A percentile compares a stretch with the other conserved stretches of the same genome.
Conservation (phyloP, 768 basidiomycete genomes). For the Gloeopeniophorella convolvens region DNA sequence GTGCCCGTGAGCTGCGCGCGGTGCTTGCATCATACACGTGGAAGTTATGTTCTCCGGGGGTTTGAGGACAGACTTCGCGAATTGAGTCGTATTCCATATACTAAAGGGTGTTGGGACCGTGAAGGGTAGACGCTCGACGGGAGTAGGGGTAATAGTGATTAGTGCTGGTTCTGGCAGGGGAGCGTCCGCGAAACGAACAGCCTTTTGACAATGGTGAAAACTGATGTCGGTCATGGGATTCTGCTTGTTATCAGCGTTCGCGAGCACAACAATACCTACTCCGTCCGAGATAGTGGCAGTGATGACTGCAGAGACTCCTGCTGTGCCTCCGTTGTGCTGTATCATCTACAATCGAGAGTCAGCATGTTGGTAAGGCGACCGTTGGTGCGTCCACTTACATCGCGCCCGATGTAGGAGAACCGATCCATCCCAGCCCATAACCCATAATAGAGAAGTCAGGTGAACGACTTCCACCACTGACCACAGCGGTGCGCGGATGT, state of each 20-base stretch:
- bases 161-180: not conserved
- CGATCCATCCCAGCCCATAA: slow-evolving; percentile 42
- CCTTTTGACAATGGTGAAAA: not conserved
- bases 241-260: slow-evolving; percentile 7
- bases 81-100: not conserved
- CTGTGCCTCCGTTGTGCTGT: not conserved
- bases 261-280: slow-evolving; percentile 2
- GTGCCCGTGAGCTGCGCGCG: not conserved
- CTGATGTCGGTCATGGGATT: not conserved
- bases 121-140: not conserved
- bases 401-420: slow-evolving; percentile 34
- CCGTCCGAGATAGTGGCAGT: not conserved
- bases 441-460: slow-evolving; percentile 27
- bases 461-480: slow-evolving; percentile 20
- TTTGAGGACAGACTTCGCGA: not conserved
- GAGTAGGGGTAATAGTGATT: not conserved
- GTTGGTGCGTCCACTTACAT: slow-evolving; percentile 27
- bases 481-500: slow-evolving; percentile 29
- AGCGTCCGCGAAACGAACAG: not conserved
- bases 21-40: not conserved
- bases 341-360: not conserved
- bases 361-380: not conserved
- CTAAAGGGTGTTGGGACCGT: not conserved
- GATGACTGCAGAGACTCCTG: not conserved
- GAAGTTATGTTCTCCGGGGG: not conserved